phyloP scores from a whole-genome alignment of 345 rosid species.

The Erysimum cheiranthoides region DNA sequence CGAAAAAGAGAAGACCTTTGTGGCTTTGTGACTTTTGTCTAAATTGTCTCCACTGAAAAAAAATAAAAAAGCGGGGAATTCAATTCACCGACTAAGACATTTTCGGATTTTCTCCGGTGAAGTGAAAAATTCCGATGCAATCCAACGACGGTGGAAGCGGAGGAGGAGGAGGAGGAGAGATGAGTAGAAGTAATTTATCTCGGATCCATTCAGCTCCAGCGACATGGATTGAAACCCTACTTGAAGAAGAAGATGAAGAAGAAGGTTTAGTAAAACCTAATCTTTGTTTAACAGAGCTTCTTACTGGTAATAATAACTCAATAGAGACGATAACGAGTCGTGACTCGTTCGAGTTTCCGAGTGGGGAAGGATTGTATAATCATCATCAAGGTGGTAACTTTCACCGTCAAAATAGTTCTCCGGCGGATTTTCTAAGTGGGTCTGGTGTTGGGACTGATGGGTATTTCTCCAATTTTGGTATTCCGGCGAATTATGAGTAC shows the following conservation, averaged over 20 bases:
- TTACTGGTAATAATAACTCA: conserved; percentile 40
- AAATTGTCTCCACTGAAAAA: conserved; percentile 44
- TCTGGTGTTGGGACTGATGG: conserved; percentile 54
- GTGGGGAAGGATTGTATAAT: conserved; percentile 49
- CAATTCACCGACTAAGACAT: conserved; percentile 38
- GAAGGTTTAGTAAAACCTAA: conserved; percentile 40
- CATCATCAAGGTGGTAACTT: conserved; percentile 47
- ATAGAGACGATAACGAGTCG: conserved; percentile 34
- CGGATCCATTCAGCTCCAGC: conserved; percentile 85
- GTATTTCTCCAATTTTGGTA: conserved; percentile 55
- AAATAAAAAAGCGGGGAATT: conserved; percentile 20
- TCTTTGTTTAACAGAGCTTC: conserved; percentile 63
- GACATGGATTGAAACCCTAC: conserved; percentile 74
- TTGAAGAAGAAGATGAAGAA: conserved; percentile 65
- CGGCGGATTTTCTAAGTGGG: conserved; percentile 63
- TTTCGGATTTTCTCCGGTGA: conserved; percentile 11
- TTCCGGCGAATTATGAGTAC: conserved; percentile 58
- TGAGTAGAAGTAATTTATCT: conserved; percentile 60
- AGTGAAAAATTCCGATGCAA: conserved; percentile 54
- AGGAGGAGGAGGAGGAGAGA: conserved; percentile 52
- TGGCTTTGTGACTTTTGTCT: conserved; percentile 26
- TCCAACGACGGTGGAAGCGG: conserved; percentile 47
- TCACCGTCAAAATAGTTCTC: conserved; percentile 74
- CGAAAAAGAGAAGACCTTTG: conserved; percentile 32
- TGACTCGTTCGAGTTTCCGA: conserved; percentile 46